Evolutionary conservation across 2,329 filamentous ascomycete species (phyloP).

Genomic region (Aspergillus ruber): DNA sequence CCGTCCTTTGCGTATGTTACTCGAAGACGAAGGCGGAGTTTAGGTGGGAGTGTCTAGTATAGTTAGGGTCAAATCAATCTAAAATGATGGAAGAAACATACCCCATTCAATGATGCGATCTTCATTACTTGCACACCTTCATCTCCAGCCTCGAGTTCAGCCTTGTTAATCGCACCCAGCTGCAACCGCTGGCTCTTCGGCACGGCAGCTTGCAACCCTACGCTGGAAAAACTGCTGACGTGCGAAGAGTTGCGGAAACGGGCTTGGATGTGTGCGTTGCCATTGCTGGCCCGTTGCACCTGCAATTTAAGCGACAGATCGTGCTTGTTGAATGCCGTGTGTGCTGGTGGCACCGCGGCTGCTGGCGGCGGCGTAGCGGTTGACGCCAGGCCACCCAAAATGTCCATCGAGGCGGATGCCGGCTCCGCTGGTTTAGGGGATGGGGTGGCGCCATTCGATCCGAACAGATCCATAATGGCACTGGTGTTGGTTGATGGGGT

Average conservation of each 20-base stretch:
- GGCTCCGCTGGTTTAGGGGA: constrained; percentile 44
- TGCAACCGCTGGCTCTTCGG: constrained; percentile 95
- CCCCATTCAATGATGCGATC: constrained; percentile 75
- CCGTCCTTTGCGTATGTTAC: constrained; percentile 70
- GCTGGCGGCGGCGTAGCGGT: constrained; percentile 44
- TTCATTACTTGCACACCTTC: constrained; percentile 91
- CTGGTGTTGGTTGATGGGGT: constrained; percentile 51
- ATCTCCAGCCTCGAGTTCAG: constrained; percentile 66
- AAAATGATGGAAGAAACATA: constrained; percentile 50
- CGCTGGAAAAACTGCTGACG: constrained; percentile 60
- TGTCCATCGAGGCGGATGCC: constrained; percentile 35
- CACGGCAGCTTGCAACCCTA: constrained; percentile 88
- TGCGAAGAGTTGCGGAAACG: constrained; percentile 73
- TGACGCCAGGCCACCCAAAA: constrained; percentile 39
- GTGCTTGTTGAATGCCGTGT: constrained; percentile 80
- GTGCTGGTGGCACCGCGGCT: constrained; percentile 42
- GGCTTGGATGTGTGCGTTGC: constrained; percentile 72
- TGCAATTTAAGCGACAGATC: constrained; percentile 74
- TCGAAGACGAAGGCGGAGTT: constrained; percentile 75
- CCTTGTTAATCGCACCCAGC: constrained; percentile 77
- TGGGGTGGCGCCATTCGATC: constrained; percentile 40
- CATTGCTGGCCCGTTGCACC: constrained; percentile 65
- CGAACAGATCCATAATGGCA: constrained; percentile 90
- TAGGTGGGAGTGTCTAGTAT: constrained; percentile 59
- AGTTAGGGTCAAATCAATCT: constrained; percentile 20